Evolutionary conservation across 306 rosid genomes (phyloP), one percentile per base, ranked within the genome.

Genomic region (Castanospermum australe): DNA sequence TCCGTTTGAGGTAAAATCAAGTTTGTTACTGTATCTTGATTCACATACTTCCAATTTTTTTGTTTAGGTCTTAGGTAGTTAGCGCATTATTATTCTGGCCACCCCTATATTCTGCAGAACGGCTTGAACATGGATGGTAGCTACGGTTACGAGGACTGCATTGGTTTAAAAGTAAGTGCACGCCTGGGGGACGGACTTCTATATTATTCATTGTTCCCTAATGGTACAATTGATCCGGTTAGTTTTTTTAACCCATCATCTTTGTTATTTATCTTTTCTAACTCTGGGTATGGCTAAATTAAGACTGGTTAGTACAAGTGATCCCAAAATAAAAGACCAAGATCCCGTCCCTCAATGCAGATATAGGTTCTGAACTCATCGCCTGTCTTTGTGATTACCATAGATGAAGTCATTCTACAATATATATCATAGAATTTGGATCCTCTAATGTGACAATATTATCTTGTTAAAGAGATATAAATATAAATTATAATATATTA

Each of bases 111-210:
- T 79, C n/a, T 63, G 81, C 93, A 93, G 98, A 89, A 89, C 80
- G 98, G 98, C 66, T 78, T 24, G 77, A 89, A 91, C 82, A 86
- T 90, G 91, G 89, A 91, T 41, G 91, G 86, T 52, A 89, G 69
- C 79, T 90, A 86, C 52, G 52, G 28, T 83, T 90, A 32, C 51
- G 65, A 80, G 63, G 84, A 64, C 10, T 95, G 97, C 60, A 44
- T 64, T 51, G 99, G 98, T 61, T 83, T 95, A 73, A 90, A 66
- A 81, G 97, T 95, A 85, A 90, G 79, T 89, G 98, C 99, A 14
- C 94, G 85, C 66, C 88, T 70, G 87, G 99, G 98, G 56, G 98
- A 93, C 59, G 99, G 96, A 20, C 89, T 96, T 87, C 89, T 96
- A 57, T 96, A 93, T 85, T 91, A 93, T 82, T 90, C 98, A 1